Evolutionary conservation across 768 basidiomycete species (phyloP).

Genomic region (Omphalotus guepiniiformis): DNA sequence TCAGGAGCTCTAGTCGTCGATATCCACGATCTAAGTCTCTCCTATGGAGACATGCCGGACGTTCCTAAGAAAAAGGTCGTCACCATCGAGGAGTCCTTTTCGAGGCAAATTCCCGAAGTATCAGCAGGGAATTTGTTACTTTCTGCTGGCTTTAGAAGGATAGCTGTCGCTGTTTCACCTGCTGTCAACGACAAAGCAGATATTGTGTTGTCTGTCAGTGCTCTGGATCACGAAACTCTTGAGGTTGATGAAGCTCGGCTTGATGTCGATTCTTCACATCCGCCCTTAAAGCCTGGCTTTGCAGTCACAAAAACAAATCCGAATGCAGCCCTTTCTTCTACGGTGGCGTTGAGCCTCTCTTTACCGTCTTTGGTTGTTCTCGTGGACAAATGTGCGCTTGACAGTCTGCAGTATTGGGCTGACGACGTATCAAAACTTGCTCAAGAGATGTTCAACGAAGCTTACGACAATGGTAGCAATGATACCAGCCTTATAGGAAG

Average conservation of each 20-base stretch:
- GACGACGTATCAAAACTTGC: conserved; percentile 81
- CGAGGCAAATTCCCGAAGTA: too few species aligned
- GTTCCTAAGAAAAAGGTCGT: too few species aligned
- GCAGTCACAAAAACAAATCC: not conserved
- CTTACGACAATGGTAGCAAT: conserved; percentile 30
- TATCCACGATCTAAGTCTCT: conserved; percentile 42
- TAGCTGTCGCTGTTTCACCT: conserved; percentile 1
- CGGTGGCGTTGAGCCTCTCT: conserved; percentile 27
- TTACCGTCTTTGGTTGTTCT: conserved; percentile 64
- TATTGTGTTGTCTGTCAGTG: too few species aligned
- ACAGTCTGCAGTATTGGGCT: conserved; percentile 81
- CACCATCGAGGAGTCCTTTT: too few species aligned
- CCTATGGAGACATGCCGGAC: too few species aligned
- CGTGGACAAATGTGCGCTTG: conserved; percentile 61
- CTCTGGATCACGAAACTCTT: too few species aligned
- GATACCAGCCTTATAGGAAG: conserved; percentile 76
- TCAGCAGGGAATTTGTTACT: not conserved
- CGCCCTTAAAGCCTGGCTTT: too few species aligned
- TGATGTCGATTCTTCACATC: too few species aligned
- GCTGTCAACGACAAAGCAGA: not conserved
- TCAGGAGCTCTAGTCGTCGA: conserved; percentile 72
- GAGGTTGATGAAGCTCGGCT: too few species aligned
- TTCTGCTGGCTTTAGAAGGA: not conserved
- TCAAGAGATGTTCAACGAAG: conserved; percentile 37
- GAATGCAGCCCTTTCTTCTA: too few species aligned